phyloP scores from a whole-genome alignment of 768 basidiomycete genomes.

The Hericium rajendrae region DNA sequence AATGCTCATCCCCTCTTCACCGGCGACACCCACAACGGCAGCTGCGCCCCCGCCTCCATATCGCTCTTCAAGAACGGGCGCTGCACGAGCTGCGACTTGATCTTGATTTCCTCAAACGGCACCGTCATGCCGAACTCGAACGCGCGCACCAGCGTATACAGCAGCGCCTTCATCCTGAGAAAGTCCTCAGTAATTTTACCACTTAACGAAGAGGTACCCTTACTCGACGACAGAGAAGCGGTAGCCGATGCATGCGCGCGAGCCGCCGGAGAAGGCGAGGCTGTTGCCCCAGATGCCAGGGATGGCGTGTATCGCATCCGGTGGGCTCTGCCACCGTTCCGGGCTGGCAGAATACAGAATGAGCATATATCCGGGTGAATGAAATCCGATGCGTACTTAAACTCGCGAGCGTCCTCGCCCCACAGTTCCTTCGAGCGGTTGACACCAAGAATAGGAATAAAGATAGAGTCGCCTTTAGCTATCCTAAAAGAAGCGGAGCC shows the following conservation, averaged over 20 bases:
- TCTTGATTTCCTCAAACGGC: not conserved
- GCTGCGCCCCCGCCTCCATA: not conserved
- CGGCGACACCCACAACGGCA: constrained; percentile 1
- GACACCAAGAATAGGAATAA: constrained; percentile 21
- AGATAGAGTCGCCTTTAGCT: constrained; percentile 17
- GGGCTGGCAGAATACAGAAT: constrained; percentile 13
- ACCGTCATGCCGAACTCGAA: constrained; percentile 6
- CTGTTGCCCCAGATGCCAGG: constrained; percentile 18
- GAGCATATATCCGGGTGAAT: not conserved
- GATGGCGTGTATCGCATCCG: constrained; percentile 9
- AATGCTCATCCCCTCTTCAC: not conserved
- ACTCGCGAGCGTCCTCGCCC: constrained; percentile 29
- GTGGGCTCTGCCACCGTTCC: constrained; percentile 18
- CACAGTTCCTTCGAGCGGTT: constrained; percentile 24
- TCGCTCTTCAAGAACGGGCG: constrained; percentile 1
- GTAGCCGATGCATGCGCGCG: constrained; percentile 21
- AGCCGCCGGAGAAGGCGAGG: constrained; percentile 21
- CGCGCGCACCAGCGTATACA: constrained; percentile 11
- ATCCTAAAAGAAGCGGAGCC: constrained; percentile 4
- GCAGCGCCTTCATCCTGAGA: constrained; percentile 5
- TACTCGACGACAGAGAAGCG: constrained; percentile 19
- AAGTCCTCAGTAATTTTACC: no score
- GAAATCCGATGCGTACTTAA: constrained; percentile 15
- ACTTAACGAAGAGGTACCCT: not conserved
- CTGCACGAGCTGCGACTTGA: not conserved